Conservation (phyloP, 2,329 filamentous ascomycete species). For the Neodidymelliopsis sp. region DNA sequence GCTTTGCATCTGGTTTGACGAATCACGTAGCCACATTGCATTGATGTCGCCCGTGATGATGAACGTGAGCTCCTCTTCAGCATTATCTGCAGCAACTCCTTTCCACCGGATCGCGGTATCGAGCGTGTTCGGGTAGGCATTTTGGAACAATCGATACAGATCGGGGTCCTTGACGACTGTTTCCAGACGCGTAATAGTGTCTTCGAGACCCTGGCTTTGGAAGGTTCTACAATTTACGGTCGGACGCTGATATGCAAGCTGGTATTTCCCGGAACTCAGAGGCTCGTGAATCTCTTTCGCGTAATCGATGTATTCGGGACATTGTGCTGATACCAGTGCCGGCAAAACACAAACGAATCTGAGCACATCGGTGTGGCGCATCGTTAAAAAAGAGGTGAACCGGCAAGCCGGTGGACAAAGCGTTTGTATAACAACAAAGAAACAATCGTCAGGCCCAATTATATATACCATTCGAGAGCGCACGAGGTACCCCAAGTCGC, state of each 20-base stretch:
- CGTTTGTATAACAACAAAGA: neutral
- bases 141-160: constrained; percentile 73
- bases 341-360: constrained; percentile 25
- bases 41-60: constrained; percentile 67
- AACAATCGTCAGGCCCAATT: neutral
- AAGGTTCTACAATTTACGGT: constrained; percentile 56
- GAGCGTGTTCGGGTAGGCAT: constrained; percentile 77
- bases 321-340: constrained; percentile 42
- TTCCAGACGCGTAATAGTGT: constrained; percentile 45
- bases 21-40: constrained; percentile 63
- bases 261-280: constrained; percentile 53
- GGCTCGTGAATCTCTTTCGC: constrained; percentile 52
- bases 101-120: constrained; percentile 77
- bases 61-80: constrained; percentile 69
- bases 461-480: constrained; percentile 5
- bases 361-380: constrained; percentile 33
- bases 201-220: constrained; percentile 54
- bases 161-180: constrained; percentile 61
- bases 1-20: constrained; percentile 74
- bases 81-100: constrained; percentile 64
- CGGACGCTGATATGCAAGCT: constrained; percentile 57
- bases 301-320: constrained; percentile 56
- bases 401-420: neutral
- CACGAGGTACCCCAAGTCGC: constrained; percentile 4
- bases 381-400: constrained; percentile 21